Evolutionary conservation across 805 yeast genomes (phyloP).

Genomic region (Kodamaea sagamina): DNA sequence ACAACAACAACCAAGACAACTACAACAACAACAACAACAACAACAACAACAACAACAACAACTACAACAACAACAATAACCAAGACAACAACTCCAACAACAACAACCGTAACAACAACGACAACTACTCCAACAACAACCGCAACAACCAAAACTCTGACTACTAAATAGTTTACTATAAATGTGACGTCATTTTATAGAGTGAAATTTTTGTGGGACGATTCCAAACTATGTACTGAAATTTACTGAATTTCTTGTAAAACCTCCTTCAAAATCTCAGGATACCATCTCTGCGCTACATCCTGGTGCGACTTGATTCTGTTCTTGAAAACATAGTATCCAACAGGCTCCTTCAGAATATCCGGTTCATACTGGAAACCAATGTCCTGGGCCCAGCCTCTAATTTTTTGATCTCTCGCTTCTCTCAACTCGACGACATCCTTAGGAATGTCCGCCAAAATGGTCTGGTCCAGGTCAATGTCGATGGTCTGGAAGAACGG

Average conservation of each 20-base stretch:
- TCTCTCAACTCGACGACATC: slow-evolving; percentile 31
- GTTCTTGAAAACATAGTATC: slow-evolving; percentile 48
- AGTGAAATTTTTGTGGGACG: background rate
- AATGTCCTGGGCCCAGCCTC: slow-evolving; percentile 38
- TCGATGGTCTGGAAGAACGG: slow-evolving; percentile 53
- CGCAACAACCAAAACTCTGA: too few species aligned
- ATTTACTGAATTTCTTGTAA: slow-evolving; percentile 17
- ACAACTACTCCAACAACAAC: too few species aligned
- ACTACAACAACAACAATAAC: background rate
- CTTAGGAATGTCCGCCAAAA: slow-evolving; percentile 30
- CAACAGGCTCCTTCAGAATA: slow-evolving; percentile 43
- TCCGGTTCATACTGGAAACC: slow-evolving; percentile 45
- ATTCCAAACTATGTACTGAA: background rate
- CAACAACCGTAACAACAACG: background rate
- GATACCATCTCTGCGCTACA: slow-evolving; percentile 46
- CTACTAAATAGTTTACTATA: background rate
- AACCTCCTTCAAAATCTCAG: slow-evolving; percentile 37
- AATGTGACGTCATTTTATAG: background rate
- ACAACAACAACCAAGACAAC: slow-evolving; percentile 7
- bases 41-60: slow-evolving; percentile 8
- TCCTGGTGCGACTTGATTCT: slow-evolving; percentile 47
- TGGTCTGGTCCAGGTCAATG: slow-evolving; percentile 33
- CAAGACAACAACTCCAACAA: background rate
- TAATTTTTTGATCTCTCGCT: slow-evolving; percentile 37
- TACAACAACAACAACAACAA: background rate